Conservation (phyloP, 192 early-diverging fungal genomes). For the Geosiphon pyriformis region DNA sequence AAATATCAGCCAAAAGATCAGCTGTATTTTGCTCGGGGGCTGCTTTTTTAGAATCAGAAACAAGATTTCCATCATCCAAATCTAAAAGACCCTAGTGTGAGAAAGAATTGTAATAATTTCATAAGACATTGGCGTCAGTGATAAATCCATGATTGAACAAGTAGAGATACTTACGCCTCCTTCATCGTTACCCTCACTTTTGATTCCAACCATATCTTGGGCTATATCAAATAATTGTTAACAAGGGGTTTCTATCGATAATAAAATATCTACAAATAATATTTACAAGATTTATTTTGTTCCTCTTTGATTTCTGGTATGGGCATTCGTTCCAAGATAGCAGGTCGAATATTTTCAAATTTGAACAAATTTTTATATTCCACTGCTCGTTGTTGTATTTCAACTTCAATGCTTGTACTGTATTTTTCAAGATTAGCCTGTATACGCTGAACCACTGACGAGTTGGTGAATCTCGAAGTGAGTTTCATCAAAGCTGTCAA, state of each 20-base stretch:
- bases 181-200: not conserved
- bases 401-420: conserved; percentile 72
- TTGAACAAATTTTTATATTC: conserved; percentile 84
- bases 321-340: conserved; percentile 92
- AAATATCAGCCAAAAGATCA: conserved; percentile 70
- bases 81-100: conserved; percentile 61
- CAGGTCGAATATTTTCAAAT: conserved; percentile 63
- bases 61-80: conserved; percentile 54
- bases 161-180: conserved; percentile 1
- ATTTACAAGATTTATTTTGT: conserved; percentile 8
- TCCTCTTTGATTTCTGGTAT: conserved; percentile 61
- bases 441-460: conserved; percentile 43
- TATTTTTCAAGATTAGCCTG: conserved; percentile 56
- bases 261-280: conserved; percentile 3
- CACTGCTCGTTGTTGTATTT: conserved; percentile 92
- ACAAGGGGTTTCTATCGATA: too few species aligned
- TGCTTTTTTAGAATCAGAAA: not conserved
- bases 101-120: conserved; percentile 7
- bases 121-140: not conserved
- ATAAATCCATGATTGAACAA: not conserved
- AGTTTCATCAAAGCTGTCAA: conserved; percentile 88
- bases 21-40: conserved; percentile 24
- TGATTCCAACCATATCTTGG: not conserved
- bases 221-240: too few species aligned
- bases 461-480: conserved; percentile 67